Conservation (phyloP, 2,329 filamentous ascomycete genomes). For the Penicillium capsulatum region DNA sequence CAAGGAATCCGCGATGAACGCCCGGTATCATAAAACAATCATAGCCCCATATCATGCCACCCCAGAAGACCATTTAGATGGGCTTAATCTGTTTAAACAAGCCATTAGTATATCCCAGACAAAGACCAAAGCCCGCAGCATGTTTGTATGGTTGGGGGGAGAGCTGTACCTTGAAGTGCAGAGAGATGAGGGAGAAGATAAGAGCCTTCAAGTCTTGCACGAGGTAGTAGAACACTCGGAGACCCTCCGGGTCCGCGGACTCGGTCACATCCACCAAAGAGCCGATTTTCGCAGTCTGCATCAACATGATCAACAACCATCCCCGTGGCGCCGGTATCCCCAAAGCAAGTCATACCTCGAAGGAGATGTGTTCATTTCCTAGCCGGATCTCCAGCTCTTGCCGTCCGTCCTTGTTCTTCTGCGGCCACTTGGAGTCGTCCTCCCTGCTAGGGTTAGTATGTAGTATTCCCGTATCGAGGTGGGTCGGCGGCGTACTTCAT, state of each 20-base stretch:
- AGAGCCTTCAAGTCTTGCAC: conserved; percentile 96
- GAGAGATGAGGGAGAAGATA: conserved; percentile 89
- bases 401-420: conserved; percentile 97
- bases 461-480: conserved; percentile 11
- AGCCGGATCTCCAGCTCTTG: conserved; percentile 94
- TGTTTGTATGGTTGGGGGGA: conserved; percentile 3
- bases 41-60: background rate
- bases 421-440: conserved; percentile 97
- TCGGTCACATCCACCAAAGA: conserved; percentile 95
- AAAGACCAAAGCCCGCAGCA: too few relatives aligned
- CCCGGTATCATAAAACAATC: conserved; percentile 21
- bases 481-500: conserved; percentile 66
- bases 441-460: conserved; percentile 57
- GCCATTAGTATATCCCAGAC: too few relatives aligned
- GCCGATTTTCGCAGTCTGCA: conserved; percentile 92
- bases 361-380: conserved; percentile 94
- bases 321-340: conserved; percentile 1
- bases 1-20: conserved; percentile 18
- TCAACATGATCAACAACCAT: conserved; percentile 4
- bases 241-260: conserved; percentile 88
- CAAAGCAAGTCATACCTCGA: conserved; percentile 62
- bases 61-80: conserved; percentile 38
- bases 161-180: conserved; percentile 82
- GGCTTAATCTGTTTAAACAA: conserved; percentile 47
- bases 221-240: conserved; percentile 97